These are phyloP conservation scores for Arthrobotrys sinensis DNA, from an alignment of 2,329 filamentous ascomycete genomes.

Conservation along the genomic window DNA sequence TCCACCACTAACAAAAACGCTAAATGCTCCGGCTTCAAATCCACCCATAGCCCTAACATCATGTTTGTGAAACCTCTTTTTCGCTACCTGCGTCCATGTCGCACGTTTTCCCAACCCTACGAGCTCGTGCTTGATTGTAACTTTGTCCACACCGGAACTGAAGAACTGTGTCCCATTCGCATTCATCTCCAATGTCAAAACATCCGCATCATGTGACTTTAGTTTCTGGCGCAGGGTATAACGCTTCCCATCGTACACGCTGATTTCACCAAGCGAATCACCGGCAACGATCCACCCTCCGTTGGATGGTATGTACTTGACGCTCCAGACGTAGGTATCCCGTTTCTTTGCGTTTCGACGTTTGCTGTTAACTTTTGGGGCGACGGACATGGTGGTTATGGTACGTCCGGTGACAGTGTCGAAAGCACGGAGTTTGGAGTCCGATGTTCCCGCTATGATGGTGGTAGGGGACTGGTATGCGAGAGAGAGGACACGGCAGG, in stretches of 20 bases:
- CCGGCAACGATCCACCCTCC: slow-evolving; percentile 85
- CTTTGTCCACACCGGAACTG: slow-evolving; percentile 91
- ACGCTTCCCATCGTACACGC: slow-evolving; percentile 93
- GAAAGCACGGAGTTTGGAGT: slow-evolving; percentile 93
- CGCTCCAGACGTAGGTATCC: slow-evolving; percentile 91
- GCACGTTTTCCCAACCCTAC: slow-evolving; percentile 73
- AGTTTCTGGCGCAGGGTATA: slow-evolving; percentile 90
- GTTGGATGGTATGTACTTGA: slow-evolving; percentile 80
- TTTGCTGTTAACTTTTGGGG: slow-evolving; percentile 78
- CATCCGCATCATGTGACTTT: slow-evolving; percentile 88
- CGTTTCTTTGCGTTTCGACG: slow-evolving; percentile 69
- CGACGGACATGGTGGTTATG: slow-evolving; percentile 86
- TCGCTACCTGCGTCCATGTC: slow-evolving; percentile 88
- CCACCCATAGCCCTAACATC: slow-evolving; percentile 95
- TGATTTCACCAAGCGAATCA: slow-evolving; percentile 92
- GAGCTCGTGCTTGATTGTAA: slow-evolving; percentile 85
- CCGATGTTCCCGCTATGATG: slow-evolving; percentile 92
- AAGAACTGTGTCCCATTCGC: slow-evolving; percentile 84
- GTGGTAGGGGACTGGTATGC: slow-evolving; percentile 87
- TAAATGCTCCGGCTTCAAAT: slow-evolving; percentile 86
- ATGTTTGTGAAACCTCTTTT: slow-evolving; percentile 88
- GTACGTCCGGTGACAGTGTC: slow-evolving; percentile 84
- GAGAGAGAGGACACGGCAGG: slow-evolving; percentile 80
- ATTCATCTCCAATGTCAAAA: slow-evolving; percentile 87
- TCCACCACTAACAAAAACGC: slow-evolving; percentile 93